phyloP scores from a whole-genome alignment of 805 yeast genomes.

The Candida maltosa region DNA sequence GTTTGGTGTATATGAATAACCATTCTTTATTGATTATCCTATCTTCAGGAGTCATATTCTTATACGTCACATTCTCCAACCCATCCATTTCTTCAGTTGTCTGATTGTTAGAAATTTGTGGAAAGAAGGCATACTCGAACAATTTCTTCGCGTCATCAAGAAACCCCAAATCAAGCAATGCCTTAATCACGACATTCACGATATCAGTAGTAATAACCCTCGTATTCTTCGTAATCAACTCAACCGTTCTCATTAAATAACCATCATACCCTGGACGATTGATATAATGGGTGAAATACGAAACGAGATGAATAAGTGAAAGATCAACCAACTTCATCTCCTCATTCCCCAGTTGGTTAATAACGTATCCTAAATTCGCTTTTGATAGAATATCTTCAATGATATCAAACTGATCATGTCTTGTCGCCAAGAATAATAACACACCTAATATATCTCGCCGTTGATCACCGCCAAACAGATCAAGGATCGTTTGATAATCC shows the following conservation, averaged over 20 bases:
- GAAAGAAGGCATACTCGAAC: conserved; percentile 2
- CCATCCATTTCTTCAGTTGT: conserved; percentile 1
- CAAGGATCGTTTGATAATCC: conserved; percentile 16
- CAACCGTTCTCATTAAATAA: conserved; percentile 1
- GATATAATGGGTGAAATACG: conserved; percentile 5
- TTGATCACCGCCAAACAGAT: conserved; percentile 9
- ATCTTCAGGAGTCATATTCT: conserved; percentile 13
- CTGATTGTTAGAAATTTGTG: not conserved
- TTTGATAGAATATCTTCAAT: conserved; percentile 17
- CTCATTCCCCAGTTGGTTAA: not conserved
- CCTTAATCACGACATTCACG: conserved; percentile 2
- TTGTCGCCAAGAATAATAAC: conserved; percentile 24
- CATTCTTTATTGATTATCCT: conserved; percentile 12
- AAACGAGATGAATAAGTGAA: conserved; percentile 7
- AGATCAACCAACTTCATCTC: not conserved
- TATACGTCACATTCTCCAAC: conserved; percentile 8
- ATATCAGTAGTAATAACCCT: conserved; percentile 1
- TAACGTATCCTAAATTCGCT: not conserved
- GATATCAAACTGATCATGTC: conserved; percentile 21
- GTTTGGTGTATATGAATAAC: conserved; percentile 12
- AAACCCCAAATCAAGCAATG: conserved; percentile 6
- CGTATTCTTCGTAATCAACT: not conserved
- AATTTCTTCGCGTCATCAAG: conserved; percentile 3
- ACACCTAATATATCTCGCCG: conserved; percentile 3
- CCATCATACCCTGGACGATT: not conserved